Percentiles rank a stretch among this genome's conserved stretches.
These are phyloP conservation scores for Microthlaspi erraticum DNA, from an alignment of 345 rosid species.

Conservation along the genomic window DNA sequence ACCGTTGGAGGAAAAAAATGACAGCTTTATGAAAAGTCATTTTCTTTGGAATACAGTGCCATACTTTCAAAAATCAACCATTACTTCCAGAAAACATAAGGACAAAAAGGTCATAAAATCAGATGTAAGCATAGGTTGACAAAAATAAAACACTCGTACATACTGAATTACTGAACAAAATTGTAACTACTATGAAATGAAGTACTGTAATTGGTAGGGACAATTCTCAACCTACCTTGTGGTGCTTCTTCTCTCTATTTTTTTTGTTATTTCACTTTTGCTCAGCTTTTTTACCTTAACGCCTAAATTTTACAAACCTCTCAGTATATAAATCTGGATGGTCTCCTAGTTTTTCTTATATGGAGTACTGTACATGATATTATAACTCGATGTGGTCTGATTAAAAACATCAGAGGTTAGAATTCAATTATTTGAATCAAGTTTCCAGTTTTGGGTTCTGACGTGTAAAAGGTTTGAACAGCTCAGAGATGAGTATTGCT, in stretches of 20 bases:
- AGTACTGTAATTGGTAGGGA: too few relatives aligned
- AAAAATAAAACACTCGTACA: not conserved
- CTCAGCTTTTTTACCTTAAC: not conserved
- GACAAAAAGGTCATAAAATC: not conserved
- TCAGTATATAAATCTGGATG: not conserved
- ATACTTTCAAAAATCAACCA: too few relatives aligned
- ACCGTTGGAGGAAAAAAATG: constrained; percentile 39
- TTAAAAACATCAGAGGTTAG: not conserved
- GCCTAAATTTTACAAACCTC: not conserved
- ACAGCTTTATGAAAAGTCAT: constrained; percentile 32
- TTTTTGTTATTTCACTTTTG: constrained; percentile 10
- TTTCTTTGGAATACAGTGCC: not conserved
- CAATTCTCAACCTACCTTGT: not conserved
- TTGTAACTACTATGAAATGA: too few relatives aligned
- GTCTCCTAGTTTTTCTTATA: not conserved
- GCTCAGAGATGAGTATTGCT: constrained; percentile 27
- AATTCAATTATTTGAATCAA: constrained; percentile 3
- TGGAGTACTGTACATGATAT: too few relatives aligned
- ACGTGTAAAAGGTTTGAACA: constrained; percentile 34
- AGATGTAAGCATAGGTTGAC: not conserved
- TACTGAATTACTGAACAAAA: not conserved
- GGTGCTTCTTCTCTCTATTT: not conserved
- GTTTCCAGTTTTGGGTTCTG: constrained; percentile 17
- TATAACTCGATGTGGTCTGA: not conserved
- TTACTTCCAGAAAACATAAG: not conserved